Conservation (phyloP, 805 yeast genomes). For the Clavispora phyllophila region DNA sequence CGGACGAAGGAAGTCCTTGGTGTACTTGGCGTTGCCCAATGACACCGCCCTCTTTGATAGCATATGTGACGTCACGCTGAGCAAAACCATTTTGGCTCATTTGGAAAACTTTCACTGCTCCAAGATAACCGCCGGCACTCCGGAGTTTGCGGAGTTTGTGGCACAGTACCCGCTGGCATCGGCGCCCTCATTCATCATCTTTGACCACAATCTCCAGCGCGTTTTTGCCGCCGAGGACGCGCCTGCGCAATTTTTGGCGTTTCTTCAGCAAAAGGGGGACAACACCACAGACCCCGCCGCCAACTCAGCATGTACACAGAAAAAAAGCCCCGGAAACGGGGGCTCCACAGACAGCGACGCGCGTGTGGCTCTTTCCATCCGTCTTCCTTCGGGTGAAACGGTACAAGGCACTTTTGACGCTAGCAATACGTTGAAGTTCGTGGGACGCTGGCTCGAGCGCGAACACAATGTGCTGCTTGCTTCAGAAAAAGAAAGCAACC, state of each 20-base stretch:
- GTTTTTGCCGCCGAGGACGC: background rate
- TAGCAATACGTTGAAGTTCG: constrained; percentile 9
- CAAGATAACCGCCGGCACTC: constrained; percentile 13
- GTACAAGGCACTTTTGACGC: constrained; percentile 7
- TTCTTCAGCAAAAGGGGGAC: background rate
- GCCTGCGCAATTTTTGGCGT: background rate
- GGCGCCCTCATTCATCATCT: constrained; percentile 54
- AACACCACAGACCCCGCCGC: background rate
- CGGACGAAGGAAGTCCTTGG: background rate
- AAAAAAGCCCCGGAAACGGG: no score
- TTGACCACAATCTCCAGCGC: constrained; percentile 16
- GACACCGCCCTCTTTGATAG: background rate
- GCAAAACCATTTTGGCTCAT: background rate
- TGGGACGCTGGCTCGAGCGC: constrained; percentile 15
- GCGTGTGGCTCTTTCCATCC: constrained; percentile 8
- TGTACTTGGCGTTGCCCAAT: background rate
- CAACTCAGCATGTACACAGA: no score
- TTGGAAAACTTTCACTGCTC: constrained; percentile 13
- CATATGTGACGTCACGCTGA: background rate
- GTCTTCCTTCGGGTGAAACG: constrained; percentile 11
- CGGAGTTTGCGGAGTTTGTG: constrained; percentile 32
- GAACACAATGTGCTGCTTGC: constrained; percentile 8
- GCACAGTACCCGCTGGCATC: constrained; percentile 50
- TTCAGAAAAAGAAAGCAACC: constrained; percentile 8
- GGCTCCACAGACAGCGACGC: background rate